Evolutionary conservation across 108 stramenopile genomes (phyloP), one percentile per base, ranked within the genome.

Genomic region (Mayamaea pseudoterrestris): DNA sequence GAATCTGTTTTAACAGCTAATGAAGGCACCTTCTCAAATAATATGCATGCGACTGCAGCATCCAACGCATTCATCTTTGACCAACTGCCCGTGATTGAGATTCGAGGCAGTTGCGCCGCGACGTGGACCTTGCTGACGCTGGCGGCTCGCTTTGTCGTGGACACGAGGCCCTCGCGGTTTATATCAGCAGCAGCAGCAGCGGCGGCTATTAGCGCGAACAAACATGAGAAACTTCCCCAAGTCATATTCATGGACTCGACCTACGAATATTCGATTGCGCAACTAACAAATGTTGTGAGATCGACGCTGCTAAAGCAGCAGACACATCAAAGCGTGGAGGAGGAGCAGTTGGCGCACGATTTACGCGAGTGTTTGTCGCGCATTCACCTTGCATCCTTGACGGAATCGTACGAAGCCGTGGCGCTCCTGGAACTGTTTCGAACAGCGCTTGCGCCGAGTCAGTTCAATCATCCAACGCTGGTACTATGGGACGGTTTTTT

Each of bases 81-180:
- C 13, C 32, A 55, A 5, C 18, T 34, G 24, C 47, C 54, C 8
- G 32, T 61, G 2, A 13, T 61, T 13, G 35, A 45, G 2, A 25
- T 68, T 39, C 41, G 50, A 14, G 66, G 66, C 1, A 23, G 27
- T 18, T 26, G 45, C 16, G 66, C 47, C 34, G 61, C 61, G 40
- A 61, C 66, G 11, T 68, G 66, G 66, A 61, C 49, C 20, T 17
- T 68, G 43, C 22, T 61, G 27, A 41, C 66, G 14, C 34, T 67
- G 20, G 59, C 66, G 16, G 58, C 66, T 11, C 66, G 66, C 12
- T 67, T 60, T 50, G 59, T 67, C 12, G 66, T 67, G 18, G 54
- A 50, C 9, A 67, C 66, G 2, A 43, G 66, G 16, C 20, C 53
- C 9, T 51, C 59, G 1, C 41, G 24, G 25, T 67, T 66, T 25